Evolutionary conservation across 169 alveolate species (phyloP), one percentile per base, ranked within the genome.

Genomic region (Plasmodium fragile): DNA sequence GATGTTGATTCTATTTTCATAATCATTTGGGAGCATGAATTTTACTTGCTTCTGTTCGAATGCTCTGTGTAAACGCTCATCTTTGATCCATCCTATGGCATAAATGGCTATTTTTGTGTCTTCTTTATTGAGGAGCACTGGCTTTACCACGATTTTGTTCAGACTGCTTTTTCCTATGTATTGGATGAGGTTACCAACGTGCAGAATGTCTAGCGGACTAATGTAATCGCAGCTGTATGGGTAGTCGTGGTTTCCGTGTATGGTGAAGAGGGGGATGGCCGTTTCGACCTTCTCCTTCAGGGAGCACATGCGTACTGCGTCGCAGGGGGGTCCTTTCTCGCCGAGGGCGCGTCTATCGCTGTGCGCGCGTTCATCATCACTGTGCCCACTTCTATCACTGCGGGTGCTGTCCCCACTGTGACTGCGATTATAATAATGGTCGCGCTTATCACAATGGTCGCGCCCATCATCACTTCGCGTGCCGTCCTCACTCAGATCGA

Each of bases 31-130:
- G n/a, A 98, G 92, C 34, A 97, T 94, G 96, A 98, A 98, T 18
- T 95, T 96, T 8, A 99, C 97, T 90, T 96, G 95, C 59, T 97
- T 95, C 45, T 96, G 96, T 79, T 98, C 98, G 79, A 98, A 96
- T n/a, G 98, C 97, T 80, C 97, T 92, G 92, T 97, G 96, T 30
- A 99, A 95, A 87, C 98, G 92, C 81, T 98, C 99, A 92, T 99
- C 99, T 90, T 98, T 98, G 91, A 98, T 97, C 96, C 98, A 96
- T 0, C 99, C 99, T 11, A 99, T 94, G 0, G 99, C 99, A 96
- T 98, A 99, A 1, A 99, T 96, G n/a, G 99, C 99, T 1, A 96
- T 89, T 39, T 96, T 96, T 28, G 98, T 98, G n/a, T 95, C 83
- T 3, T 98, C 98, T 93, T 98, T 98, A 22, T 94, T 92, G 71